Evolutionary conservation across 2,329 filamentous ascomycete species (phyloP).

Genomic region (Arachnopeziza araneosa): DNA sequence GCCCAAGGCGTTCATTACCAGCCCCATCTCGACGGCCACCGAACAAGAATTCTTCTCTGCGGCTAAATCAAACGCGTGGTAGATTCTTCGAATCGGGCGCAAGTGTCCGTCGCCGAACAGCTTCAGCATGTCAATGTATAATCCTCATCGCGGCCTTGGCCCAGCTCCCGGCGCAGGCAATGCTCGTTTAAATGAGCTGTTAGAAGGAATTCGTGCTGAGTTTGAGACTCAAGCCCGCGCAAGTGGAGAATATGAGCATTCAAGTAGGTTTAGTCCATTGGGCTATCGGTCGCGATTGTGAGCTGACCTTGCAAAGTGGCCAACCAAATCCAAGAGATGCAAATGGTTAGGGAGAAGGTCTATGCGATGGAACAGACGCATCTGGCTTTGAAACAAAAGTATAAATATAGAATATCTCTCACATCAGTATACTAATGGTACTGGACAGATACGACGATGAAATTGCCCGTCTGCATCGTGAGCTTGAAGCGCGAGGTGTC

Average conservation of each 20-base stretch:
- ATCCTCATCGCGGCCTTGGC: constrained; percentile 76
- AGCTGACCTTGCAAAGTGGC: constrained; percentile 53
- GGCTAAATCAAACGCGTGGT: not conserved
- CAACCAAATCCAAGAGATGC: constrained; percentile 89
- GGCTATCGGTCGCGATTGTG: not conserved
- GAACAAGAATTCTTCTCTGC: not conserved
- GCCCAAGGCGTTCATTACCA: not conserved
- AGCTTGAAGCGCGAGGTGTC: constrained; percentile 66
- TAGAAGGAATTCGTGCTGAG: constrained; percentile 85
- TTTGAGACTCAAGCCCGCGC: constrained; percentile 81
- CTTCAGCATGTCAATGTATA: constrained; percentile 70
- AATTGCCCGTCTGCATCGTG: constrained; percentile 76
- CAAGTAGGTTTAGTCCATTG: constrained; percentile 60
- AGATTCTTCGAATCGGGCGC: not conserved
- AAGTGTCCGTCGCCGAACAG: not conserved
- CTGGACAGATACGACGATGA: constrained; percentile 84
- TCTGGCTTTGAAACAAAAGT: constrained; percentile 87
- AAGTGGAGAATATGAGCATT: constrained; percentile 84
- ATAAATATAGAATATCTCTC: constrained; percentile 16
- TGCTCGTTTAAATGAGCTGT: constrained; percentile 76
- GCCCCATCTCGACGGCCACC: not conserved
- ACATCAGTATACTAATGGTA: constrained; percentile 5
- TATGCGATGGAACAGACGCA: constrained; percentile 90
- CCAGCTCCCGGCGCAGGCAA: constrained; percentile 44
- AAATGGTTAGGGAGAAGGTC: constrained; percentile 88